phyloP scores from a whole-genome alignment of 75 land plant genomes.

The Cryptomeria japonica region DNA sequence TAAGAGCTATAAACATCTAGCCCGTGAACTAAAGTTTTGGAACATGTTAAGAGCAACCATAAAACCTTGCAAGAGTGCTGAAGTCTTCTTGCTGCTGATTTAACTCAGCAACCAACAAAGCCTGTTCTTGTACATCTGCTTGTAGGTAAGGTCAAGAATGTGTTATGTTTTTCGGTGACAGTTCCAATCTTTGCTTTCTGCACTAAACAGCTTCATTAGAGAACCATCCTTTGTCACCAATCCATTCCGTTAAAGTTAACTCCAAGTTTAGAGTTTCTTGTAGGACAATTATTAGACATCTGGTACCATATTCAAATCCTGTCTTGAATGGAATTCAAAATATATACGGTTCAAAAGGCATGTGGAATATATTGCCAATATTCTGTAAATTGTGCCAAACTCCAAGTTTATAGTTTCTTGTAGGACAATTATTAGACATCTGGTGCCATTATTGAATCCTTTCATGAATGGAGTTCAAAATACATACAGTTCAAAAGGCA shows the following conservation, averaged over 20 bases:
- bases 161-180: neutral
- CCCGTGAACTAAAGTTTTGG: neutral
- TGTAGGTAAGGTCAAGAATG: neutral
- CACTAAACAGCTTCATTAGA: neutral
- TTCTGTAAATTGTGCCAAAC: too few relatives aligned
- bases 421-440: neutral
- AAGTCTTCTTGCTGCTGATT: neutral
- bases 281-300: neutral
- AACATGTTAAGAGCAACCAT: neutral
- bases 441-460: neutral
- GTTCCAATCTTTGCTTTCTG: neutral
- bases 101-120: neutral
- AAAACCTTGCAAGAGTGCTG: neutral
- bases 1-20: neutral
- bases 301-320: neutral
- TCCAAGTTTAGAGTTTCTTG: neutral
- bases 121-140: neutral
- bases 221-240: neutral
- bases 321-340: too few relatives aligned
- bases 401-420: neutral
- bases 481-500: neutral
- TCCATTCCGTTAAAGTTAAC: neutral
- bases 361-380: too few relatives aligned
- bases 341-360: too few relatives aligned
- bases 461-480: neutral